Conservation (phyloP, 2,329 filamentous ascomycete genomes). For the Grosmannia penicillata region DNA sequence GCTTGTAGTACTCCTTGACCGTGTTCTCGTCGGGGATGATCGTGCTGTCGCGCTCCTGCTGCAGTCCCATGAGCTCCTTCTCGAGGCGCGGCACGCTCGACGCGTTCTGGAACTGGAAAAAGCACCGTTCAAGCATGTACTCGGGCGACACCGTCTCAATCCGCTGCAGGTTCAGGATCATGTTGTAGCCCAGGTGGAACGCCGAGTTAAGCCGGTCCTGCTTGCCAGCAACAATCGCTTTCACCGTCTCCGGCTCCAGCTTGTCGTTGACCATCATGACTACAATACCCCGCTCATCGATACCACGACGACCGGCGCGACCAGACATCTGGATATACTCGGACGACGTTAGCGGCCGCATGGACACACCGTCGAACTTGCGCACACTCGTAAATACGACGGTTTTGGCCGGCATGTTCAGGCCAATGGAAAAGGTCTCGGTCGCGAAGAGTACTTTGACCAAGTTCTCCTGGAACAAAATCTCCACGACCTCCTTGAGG, state of each 20-base stretch:
- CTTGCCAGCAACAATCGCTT: constrained; percentile 88
- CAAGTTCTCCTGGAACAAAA: constrained; percentile 91
- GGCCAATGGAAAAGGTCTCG: constrained; percentile 94
- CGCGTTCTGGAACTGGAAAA: constrained; percentile 95
- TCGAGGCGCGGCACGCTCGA: constrained; percentile 74
- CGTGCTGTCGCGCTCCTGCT: constrained; percentile 58
- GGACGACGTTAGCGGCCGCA: constrained; percentile 77
- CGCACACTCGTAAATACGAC: constrained; percentile 96
- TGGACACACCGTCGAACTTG: constrained; percentile 77
- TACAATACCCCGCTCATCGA: constrained; percentile 94
- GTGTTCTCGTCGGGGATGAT: constrained; percentile 73
- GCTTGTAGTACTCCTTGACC: constrained; percentile 86
- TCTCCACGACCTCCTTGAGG: constrained; percentile 96
- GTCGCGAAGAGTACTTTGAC: constrained; percentile 98
- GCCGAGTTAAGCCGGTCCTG: constrained; percentile 96
- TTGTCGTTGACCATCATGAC: constrained; percentile 99
- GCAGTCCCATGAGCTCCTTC: constrained; percentile 65
- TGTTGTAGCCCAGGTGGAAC: constrained; percentile 97
- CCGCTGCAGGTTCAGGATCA: constrained; percentile 91
- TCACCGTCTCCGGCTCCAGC: constrained; percentile 87
- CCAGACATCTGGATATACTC: constrained; percentile 99
- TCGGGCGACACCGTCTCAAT: constrained; percentile 99
- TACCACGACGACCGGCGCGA: constrained; percentile 86
- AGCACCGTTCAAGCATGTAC: constrained; percentile 96
- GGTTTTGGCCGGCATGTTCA: constrained; percentile 99